Percentiles rank a stretch among this genome's conserved stretches.
phyloP scores from a whole-genome alignment of 2,329 filamentous ascomycete species.

The Paraphaeosphaeria minitans region DNA sequence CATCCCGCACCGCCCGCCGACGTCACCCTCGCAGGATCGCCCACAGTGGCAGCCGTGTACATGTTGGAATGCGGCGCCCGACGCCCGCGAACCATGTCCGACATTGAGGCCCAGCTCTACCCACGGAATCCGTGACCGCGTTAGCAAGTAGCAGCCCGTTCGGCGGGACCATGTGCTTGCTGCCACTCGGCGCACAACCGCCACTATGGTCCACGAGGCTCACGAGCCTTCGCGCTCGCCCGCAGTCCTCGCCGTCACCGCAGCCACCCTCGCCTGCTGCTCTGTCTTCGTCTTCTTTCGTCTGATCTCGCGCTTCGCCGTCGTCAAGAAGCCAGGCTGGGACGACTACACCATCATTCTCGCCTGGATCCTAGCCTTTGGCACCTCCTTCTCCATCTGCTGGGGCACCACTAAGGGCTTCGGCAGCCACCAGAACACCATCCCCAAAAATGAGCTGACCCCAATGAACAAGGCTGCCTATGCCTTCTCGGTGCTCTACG shows the following conservation, averaged over 20 bases:
- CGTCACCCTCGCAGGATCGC: background rate
- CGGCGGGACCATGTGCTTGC: slow-evolving; percentile 18
- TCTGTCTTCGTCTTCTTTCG: slow-evolving; percentile 77
- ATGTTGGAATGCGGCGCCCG: background rate
- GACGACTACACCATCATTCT: slow-evolving; percentile 83
- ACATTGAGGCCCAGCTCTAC: background rate
- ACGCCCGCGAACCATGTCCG: background rate
- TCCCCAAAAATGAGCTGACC: slow-evolving; percentile 56
- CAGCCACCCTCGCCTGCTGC: slow-evolving; percentile 69
- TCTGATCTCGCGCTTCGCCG: slow-evolving; percentile 71
- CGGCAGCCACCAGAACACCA: slow-evolving; percentile 69
- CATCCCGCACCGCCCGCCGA: background rate
- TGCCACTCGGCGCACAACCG: slow-evolving; percentile 18
- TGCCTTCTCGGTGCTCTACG: slow-evolving; percentile 65
- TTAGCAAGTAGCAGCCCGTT: background rate
- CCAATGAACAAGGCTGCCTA: slow-evolving; percentile 64
- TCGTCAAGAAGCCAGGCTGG: slow-evolving; percentile 72
- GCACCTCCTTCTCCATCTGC: slow-evolving; percentile 69
- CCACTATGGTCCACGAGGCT: slow-evolving; percentile 36
- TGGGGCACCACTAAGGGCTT: slow-evolving; percentile 68
- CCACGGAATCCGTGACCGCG: slow-evolving; percentile 5
- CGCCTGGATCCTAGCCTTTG: slow-evolving; percentile 76
- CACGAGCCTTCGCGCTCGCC: slow-evolving; percentile 37
- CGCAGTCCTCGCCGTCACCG: slow-evolving; percentile 71
- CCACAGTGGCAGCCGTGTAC: background rate